Conservation (phyloP, 2,329 filamentous ascomycete genomes). For the Byssothecium circinans region DNA sequence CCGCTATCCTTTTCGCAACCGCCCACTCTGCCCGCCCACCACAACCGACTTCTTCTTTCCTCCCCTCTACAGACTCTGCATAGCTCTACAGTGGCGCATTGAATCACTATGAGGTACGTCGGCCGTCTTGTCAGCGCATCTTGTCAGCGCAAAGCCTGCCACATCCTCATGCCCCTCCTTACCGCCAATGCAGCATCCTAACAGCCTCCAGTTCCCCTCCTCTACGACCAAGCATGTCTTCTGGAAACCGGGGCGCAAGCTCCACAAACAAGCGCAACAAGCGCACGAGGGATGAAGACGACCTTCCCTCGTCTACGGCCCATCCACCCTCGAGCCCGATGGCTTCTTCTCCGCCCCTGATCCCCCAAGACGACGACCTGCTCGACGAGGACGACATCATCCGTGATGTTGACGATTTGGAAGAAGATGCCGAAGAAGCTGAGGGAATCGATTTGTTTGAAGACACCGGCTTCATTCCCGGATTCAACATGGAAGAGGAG, state of each 20-base stretch:
- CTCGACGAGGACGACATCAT: conserved; percentile 69
- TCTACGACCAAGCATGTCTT: conserved; percentile 75
- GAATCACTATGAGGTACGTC: too few relatives aligned
- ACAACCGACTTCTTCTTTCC: too few relatives aligned
- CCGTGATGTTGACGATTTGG: conserved; percentile 66
- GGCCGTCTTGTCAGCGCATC: too few relatives aligned
- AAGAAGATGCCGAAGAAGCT: conserved; percentile 70
- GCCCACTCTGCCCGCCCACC: conserved; percentile 6
- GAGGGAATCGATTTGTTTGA: conserved; percentile 73
- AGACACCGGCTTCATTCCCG: conserved; percentile 40
- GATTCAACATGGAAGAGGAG: conserved; percentile 62
- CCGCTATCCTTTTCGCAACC: conserved; percentile 7
- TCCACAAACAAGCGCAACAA: conserved; percentile 63
- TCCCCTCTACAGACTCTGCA: too few relatives aligned
- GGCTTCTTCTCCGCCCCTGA: conserved; percentile 64
- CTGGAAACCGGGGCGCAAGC: conserved; percentile 73
- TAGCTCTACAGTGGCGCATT: too few relatives aligned
- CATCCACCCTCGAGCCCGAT: conserved; percentile 64
- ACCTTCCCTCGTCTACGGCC: conserved; percentile 58
- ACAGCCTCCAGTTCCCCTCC: conserved; percentile 70
- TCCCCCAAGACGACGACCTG: conserved; percentile 69
- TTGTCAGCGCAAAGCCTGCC: too few relatives aligned
- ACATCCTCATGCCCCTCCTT: neutral
- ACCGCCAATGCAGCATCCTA: conserved; percentile 9
- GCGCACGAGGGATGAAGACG: conserved; percentile 66